Percentiles rank a stretch among this genome's conserved stretches.
These are phyloP conservation scores for Alternaria panax DNA, from an alignment of 2,329 filamentous ascomycete genomes.

Conservation along the genomic window DNA sequence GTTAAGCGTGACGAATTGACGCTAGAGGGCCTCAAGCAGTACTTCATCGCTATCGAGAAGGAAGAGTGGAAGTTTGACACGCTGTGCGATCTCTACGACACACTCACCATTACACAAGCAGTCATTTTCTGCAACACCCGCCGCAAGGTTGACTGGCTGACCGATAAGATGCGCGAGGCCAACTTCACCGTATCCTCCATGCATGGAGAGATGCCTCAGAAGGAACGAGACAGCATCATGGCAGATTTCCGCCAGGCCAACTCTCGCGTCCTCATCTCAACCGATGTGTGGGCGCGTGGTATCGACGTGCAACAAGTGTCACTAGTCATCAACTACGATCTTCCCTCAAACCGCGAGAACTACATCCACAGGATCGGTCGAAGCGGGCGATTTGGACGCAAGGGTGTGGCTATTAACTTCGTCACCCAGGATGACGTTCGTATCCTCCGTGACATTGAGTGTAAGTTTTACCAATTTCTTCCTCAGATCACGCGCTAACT, in stretches of 20 bases:
- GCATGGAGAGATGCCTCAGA: constrained; percentile 99
- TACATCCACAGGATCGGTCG: constrained; percentile 99
- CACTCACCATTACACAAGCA: constrained; percentile 96
- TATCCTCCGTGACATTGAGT: constrained; percentile 95
- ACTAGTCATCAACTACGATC: constrained; percentile 98
- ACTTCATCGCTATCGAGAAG: constrained; percentile 99
- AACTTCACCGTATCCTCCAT: constrained; percentile 99
- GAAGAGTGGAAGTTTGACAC: constrained; percentile 99
- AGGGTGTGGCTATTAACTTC: constrained; percentile 99
- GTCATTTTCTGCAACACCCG: constrained; percentile 99
- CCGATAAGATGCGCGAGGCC: constrained; percentile 98
- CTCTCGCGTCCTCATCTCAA: constrained; percentile 94
- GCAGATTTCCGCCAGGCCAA: constrained; percentile 98
- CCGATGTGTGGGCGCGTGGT: constrained; percentile 96
- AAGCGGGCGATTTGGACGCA: constrained; percentile 93
- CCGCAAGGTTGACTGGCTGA: constrained; percentile 98
- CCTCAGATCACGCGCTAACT: constrained; percentile 42
- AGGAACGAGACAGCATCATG: constrained; percentile 98
- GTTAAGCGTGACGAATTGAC: constrained; percentile 99
- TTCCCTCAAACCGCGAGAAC: constrained; percentile 98
- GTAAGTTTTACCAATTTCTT: constrained; percentile 59
- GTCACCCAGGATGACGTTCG: constrained; percentile 98
- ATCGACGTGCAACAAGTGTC: constrained; percentile 99
- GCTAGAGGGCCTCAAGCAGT: constrained; percentile 96
- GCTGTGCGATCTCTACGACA: constrained; percentile 97